Conservation (phyloP, 257 asterid species). For the Nicotiana noctiflora region DNA sequence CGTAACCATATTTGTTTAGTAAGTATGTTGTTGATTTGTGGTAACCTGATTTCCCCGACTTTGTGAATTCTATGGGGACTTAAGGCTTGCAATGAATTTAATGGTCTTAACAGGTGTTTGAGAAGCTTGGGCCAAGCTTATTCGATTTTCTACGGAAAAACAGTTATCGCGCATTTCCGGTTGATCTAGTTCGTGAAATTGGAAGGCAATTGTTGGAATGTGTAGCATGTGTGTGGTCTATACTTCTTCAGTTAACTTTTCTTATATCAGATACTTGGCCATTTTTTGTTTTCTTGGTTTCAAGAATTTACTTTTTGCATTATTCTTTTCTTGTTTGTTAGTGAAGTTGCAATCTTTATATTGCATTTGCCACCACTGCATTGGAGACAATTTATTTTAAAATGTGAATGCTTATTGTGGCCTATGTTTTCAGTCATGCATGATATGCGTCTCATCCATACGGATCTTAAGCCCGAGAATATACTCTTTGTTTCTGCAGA, state of each 20-base stretch:
- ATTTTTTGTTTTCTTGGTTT: constrained; percentile 3
- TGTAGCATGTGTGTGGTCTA: constrained; percentile 47
- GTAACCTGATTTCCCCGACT: constrained; percentile 25
- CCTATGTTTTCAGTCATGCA: constrained; percentile 36
- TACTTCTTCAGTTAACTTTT: constrained; percentile 10
- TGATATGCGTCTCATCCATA: constrained; percentile 49
- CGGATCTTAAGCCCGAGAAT: constrained; percentile 53
- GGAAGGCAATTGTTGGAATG: constrained; percentile 57
- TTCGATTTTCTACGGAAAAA: constrained; percentile 54
- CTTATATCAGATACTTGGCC: constrained; percentile 13
- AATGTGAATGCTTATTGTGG: constrained; percentile 4
- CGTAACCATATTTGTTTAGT: constrained; percentile 56
- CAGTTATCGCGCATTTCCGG: constrained; percentile 50
- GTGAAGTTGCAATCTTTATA: not conserved
- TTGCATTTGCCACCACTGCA: not conserved
- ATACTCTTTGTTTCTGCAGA: constrained; percentile 47
- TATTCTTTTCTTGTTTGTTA: constrained; percentile 6
- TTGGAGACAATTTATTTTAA: not conserved
- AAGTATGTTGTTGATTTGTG: constrained; percentile 33
- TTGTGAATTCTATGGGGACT: constrained; percentile 28
- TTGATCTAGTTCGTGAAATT: constrained; percentile 59
- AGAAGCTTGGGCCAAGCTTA: constrained; percentile 63
- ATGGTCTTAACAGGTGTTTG: constrained; percentile 53
- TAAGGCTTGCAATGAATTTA: constrained; percentile 31
- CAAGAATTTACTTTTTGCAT: not conserved